Percentiles rank a stretch among this genome's conserved stretches.
Evolutionary conservation across 2,329 filamentous ascomycete species (phyloP).

Genomic region (Fusarium incarnatum): DNA sequence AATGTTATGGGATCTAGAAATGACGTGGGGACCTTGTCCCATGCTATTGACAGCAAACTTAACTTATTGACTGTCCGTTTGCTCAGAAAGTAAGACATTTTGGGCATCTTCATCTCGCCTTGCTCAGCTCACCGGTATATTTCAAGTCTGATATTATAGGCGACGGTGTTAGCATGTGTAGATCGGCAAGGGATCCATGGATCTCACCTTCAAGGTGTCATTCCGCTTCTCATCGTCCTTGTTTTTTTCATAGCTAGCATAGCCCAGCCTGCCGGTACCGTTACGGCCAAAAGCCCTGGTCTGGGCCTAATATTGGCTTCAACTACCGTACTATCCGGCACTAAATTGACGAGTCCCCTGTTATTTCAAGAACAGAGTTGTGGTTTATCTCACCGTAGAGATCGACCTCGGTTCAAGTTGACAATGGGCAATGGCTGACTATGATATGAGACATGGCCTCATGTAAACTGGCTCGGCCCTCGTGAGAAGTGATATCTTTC

Average conservation of each 20-base stretch:
- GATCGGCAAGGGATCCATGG: constrained; percentile 38
- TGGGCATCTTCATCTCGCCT: constrained; percentile 27
- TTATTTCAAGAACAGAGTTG: background rate
- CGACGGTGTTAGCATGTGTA: constrained; percentile 13
- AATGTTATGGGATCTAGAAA: constrained; percentile 22
- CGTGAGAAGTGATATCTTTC: background rate
- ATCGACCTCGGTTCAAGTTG: background rate
- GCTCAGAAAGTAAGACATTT: constrained; percentile 31
- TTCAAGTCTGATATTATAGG: constrained; percentile 11
- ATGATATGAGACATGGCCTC: background rate
- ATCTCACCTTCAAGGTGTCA: constrained; percentile 36
- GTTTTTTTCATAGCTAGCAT: background rate
- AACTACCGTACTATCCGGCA: constrained; percentile 39
- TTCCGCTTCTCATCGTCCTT: constrained; percentile 32
- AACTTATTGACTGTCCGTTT: constrained; percentile 1
- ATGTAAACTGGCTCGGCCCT: background rate
- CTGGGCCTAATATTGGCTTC: constrained; percentile 25
- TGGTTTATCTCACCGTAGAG: background rate
- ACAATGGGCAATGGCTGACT: background rate
- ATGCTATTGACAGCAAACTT: constrained; percentile 14
- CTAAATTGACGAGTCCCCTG: constrained; percentile 13
- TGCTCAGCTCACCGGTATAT: constrained; percentile 14
- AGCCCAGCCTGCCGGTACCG: constrained; percentile 38
- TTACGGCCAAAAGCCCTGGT: constrained; percentile 21
- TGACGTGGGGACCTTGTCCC: constrained; percentile 14